Percentiles rank a stretch among this genome's conserved stretches.
Evolutionary conservation across 2,329 filamentous ascomycete genomes (phyloP).

Genomic region (Sclerotiophoma versabilis): DNA sequence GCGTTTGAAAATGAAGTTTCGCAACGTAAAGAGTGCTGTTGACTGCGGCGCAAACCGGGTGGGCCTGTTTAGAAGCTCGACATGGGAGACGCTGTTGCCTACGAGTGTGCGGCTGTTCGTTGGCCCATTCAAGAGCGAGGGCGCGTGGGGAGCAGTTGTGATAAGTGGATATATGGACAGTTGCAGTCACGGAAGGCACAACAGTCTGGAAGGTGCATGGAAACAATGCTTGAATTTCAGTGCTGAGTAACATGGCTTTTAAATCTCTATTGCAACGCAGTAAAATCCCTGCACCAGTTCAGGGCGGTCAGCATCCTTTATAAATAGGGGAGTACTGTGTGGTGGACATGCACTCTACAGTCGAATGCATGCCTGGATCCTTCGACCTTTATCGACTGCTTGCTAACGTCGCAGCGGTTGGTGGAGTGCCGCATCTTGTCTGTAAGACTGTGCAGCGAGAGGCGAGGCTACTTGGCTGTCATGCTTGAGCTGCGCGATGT

Average conservation of each 20-base stretch:
- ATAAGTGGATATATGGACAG: too few relatives aligned
- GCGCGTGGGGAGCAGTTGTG: neutral
- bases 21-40: too few relatives aligned
- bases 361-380: conserved; percentile 10
- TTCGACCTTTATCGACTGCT: neutral
- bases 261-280: conserved; percentile 13
- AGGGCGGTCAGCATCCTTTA: conserved; percentile 18
- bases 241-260: conserved; percentile 10
- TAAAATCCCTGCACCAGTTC: conserved; percentile 21
- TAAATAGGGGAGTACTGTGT: conserved; percentile 20
- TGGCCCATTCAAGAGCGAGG: neutral
- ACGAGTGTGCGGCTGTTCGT: neutral
- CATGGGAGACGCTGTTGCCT: conserved; percentile 2
- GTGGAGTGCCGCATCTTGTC: conserved; percentile 1
- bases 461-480: neutral
- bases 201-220: neutral
- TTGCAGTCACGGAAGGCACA: neutral
- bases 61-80: conserved; percentile 14
- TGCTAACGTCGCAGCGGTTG: neutral
- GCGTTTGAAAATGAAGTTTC: conserved; percentile 11
- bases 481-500: neutral
- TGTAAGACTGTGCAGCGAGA: conserved; percentile 1
- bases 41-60: neutral
- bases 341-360: conserved; percentile 12
- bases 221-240: conserved; percentile 7